Evolutionary conservation across 2,329 filamentous ascomycete genomes (phyloP).

Genomic region (Pleurostoma richardsiae): DNA sequence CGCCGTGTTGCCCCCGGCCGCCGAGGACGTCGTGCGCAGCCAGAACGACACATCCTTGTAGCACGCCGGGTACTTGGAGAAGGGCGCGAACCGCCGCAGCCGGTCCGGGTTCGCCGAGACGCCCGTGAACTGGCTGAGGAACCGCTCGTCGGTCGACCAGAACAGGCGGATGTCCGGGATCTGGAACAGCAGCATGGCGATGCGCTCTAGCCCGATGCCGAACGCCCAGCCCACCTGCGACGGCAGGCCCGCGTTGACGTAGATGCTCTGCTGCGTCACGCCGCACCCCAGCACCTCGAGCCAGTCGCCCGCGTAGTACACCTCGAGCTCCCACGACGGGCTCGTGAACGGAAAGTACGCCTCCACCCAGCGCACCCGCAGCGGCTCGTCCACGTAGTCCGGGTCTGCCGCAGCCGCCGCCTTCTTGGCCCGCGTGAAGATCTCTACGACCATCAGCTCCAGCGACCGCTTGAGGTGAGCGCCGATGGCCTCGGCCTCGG

Average conservation of each 20-base stretch:
- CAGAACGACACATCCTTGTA: conserved; percentile 95
- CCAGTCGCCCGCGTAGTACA: conserved; percentile 93
- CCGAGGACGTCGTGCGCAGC: conserved; percentile 49
- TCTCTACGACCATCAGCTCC: conserved; percentile 83
- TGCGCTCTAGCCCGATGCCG: conserved; percentile 86
- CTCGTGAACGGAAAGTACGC: conserved; percentile 97
- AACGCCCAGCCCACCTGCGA: conserved; percentile 89
- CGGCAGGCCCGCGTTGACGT: conserved; percentile 71
- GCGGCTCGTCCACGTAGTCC: conserved; percentile 57
- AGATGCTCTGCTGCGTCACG: conserved; percentile 77
- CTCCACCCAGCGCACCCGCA: conserved; percentile 90
- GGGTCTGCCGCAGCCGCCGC: conserved; percentile 52
- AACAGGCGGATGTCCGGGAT: conserved; percentile 96
- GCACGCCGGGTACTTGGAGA: conserved; percentile 86
- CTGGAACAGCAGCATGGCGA: conserved; percentile 95
- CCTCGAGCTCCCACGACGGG: conserved; percentile 93
- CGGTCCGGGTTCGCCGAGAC: conserved; percentile 44
- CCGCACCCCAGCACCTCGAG: conserved; percentile 94
- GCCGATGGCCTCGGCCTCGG: conserved; percentile 77
- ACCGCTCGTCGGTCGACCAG: conserved; percentile 83
- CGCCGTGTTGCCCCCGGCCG: conserved; percentile 38
- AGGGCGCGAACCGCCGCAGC: conserved; percentile 68
- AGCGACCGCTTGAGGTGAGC: conserved; percentile 84
- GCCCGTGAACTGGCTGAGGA: conserved; percentile 77
- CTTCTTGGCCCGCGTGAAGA: conserved; percentile 73